Conservation (phyloP, 306 rosid genomes). For the Prunus armeniaca region DNA sequence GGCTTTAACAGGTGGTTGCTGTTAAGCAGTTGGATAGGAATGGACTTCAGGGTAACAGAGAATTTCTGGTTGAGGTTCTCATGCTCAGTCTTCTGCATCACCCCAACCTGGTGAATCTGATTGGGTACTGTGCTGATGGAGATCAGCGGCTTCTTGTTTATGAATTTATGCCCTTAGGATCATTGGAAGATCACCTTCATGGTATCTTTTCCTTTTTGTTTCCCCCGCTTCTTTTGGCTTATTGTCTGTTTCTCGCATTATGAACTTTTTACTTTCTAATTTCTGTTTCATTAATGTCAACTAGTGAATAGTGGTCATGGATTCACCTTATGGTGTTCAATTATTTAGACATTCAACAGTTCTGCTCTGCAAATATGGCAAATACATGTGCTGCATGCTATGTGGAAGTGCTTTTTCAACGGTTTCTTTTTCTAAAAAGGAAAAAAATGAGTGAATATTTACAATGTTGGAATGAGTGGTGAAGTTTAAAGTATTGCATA, state of each 20-base stretch:
- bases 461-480: background rate
- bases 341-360: background rate
- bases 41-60: constrained; percentile 93
- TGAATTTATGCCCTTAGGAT: constrained; percentile 82
- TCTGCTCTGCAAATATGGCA: background rate
- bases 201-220: constrained; percentile 37
- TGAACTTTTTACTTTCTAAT: constrained; percentile 2
- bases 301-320: background rate
- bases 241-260: background rate
- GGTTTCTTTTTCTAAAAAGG: background rate
- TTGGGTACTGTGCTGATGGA: constrained; percentile 93
- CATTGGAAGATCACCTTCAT: constrained; percentile 85
- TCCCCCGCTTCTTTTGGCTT: background rate
- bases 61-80: constrained; percentile 89
- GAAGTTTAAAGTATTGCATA: background rate
- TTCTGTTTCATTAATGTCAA: constrained; percentile 14
- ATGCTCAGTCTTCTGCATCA: constrained; percentile 95
- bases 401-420: background rate
- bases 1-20: constrained; percentile 66
- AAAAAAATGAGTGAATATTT: background rate
- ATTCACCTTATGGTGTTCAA: constrained; percentile 1
- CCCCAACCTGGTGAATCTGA: constrained; percentile 74
- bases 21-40: constrained; percentile 91
- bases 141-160: constrained; percentile 94
- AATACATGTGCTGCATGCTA: constrained; percentile 9